Conservation (phyloP, 1,284 basidiomycete species). For the Athelia psychrophila region DNA sequence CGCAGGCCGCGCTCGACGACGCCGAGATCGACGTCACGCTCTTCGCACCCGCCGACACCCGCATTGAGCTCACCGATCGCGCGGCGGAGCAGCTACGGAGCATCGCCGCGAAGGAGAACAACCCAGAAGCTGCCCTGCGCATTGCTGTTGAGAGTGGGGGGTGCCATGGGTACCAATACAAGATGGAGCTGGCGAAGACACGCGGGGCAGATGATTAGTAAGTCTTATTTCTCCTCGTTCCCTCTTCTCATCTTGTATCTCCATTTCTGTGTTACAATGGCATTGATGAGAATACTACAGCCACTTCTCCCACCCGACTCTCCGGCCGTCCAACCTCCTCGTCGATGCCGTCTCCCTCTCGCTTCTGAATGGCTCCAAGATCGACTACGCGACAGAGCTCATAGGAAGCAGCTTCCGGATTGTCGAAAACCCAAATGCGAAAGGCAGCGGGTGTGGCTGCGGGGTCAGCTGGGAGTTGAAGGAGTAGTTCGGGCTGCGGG, state of each 20-base stretch:
- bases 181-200: slow-evolving; percentile 70
- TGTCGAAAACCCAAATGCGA: slow-evolving; percentile 79
- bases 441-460: slow-evolving; percentile 85
- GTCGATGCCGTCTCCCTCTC: slow-evolving; percentile 81
- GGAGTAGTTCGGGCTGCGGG: slow-evolving; percentile 25
- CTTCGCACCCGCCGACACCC: slow-evolving; percentile 41
- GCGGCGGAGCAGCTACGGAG: slow-evolving; percentile 75
- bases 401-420: slow-evolving; percentile 87
- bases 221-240: slow-evolving; percentile 23
- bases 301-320: slow-evolving; percentile 63
- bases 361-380: slow-evolving; percentile 78
- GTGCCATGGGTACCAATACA: slow-evolving; percentile 93
- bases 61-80: slow-evolving; percentile 60
- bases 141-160: slow-evolving; percentile 87
- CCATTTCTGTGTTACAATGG: slow-evolving; percentile 2
- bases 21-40: slow-evolving; percentile 57
- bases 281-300: slow-evolving; percentile 33
- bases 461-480: slow-evolving; percentile 91
- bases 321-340: slow-evolving; percentile 69
- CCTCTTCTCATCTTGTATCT: slow-evolving; percentile 2
- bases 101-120: slow-evolving; percentile 57
- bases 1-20: slow-evolving; percentile 30
- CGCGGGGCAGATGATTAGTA: slow-evolving; percentile 78
- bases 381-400: slow-evolving; percentile 89
- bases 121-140: slow-evolving; percentile 63